These are phyloP conservation scores for Triticum timopheevii DNA, from an alignment of 176 grass and related monocot species.

Conservation along the genomic window DNA sequence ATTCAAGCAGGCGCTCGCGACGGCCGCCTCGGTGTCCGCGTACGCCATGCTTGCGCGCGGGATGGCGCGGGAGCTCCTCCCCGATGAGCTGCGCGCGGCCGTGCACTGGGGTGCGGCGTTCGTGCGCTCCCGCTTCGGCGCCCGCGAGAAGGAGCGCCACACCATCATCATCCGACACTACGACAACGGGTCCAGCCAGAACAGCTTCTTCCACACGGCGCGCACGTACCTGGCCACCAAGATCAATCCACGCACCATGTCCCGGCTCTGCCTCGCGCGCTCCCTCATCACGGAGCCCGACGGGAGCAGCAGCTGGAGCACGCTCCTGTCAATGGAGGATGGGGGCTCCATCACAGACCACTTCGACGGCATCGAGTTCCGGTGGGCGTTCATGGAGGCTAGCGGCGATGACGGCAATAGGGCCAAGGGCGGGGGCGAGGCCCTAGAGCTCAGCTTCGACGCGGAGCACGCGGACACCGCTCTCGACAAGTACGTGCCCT, in stretches of 20 bases:
- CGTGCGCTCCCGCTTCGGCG: neutral
- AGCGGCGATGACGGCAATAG: neutral
- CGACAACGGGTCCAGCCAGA: neutral
- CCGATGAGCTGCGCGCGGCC: neutral
- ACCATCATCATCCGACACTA: neutral
- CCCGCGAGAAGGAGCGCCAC: constrained; percentile 12
- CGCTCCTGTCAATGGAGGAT: constrained; percentile 1
- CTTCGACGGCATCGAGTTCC: neutral
- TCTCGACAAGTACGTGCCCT: constrained; percentile 2
- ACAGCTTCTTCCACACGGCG: constrained; percentile 1
- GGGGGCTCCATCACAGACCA: neutral
- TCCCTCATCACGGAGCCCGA: neutral
- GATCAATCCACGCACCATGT: neutral
- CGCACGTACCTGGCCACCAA: constrained; percentile 4
- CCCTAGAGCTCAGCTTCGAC: neutral
- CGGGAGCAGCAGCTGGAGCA: neutral
- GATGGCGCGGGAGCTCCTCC: neutral
- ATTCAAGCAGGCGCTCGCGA: neutral
- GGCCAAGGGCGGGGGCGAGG: neutral
- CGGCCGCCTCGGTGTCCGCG: neutral
- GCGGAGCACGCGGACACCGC: neutral
- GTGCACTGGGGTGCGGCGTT: neutral
- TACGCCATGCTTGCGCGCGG: constrained; percentile 20
- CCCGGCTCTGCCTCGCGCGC: neutral
- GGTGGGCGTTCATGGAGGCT: neutral